Base-by-base conservation (phyloP, 164 flowering plant genomes). In the Litsea cubeba region DNA sequence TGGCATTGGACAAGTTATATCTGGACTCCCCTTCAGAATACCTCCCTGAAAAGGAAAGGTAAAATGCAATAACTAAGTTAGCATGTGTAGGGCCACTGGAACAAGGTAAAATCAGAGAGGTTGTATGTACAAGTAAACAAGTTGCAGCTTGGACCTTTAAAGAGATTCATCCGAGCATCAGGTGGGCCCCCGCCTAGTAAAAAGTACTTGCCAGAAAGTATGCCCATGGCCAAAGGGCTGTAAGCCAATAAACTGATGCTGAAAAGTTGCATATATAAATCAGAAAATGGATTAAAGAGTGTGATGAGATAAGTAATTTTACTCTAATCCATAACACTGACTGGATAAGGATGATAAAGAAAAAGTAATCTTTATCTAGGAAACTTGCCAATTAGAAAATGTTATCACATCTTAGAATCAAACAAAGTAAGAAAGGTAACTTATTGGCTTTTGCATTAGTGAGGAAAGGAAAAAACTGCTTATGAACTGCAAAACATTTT, bases 191-290 rank as follows among this genome's bases (percentile, higher is more conserved):
- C 85, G 70, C 83, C 88, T 72, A 76, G 74, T 49, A 81, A 76
- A 50, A 88, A 83, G 71, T 91, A 93, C 81, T 91, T 91, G 62
- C 98, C 98, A 62, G 95, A 89, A 71, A 93, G 91, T 75, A 90
- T 84, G 68, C 98, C 96, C 98, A 93, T 91, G 65, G 98, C 96
- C 84, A 93, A 75, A 66, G 98, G 98, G 75, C 96, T 91, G 79
- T 93, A 93, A 8, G 93, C 95, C 85, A 93, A 76, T 77, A 93
- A 83, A 79, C 84, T 80, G 76, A 91, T 80, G 72, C 97, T 93
- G 81, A 60, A 75, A 75, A 54, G 10, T 67, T 26, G 15, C 30
- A 62, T 32, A 68, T 8, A 50, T 51, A 64, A 63, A 72, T 15
- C 46, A 71, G 65, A n/a, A 5, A 58, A 24, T 18, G 24, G 15